These are phyloP conservation scores for Globisporangium heterothallicum DNA, from an alignment of 352 stramenopile species.

Conservation along the genomic window DNA sequence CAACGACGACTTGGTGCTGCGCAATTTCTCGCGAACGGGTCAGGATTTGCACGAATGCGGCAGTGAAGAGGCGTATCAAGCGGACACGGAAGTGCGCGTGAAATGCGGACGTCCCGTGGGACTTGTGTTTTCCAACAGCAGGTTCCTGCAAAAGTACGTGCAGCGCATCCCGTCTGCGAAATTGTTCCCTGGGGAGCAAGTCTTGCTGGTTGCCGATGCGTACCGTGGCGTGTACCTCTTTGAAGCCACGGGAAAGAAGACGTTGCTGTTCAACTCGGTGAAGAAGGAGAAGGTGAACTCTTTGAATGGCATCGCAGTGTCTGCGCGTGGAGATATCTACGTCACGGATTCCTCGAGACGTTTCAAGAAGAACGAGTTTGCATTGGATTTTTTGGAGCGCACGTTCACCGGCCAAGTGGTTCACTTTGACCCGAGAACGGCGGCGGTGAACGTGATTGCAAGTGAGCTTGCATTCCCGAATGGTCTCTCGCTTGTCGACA, in stretches of 20 bases:
- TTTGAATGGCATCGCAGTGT: conserved; percentile 43
- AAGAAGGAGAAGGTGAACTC: conserved; percentile 32
- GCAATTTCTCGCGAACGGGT: conserved; percentile 46
- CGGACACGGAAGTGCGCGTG: conserved; percentile 25
- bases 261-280: conserved; percentile 45
- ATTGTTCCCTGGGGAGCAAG: conserved; percentile 37
- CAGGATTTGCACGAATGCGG: conserved; percentile 26
- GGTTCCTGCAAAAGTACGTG: conserved; percentile 34
- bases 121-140: conserved; percentile 33
- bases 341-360: conserved; percentile 49
- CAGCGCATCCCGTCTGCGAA: conserved; percentile 34
- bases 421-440: conserved; percentile 33
- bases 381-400: conserved; percentile 45
- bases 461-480: conserved; percentile 41
- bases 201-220: conserved; percentile 56
- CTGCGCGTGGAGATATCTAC: conserved; percentile 40
- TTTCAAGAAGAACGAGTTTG: conserved; percentile 38
- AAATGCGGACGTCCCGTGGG: conserved; percentile 49
- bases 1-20: conserved; percentile 22
- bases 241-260: conserved; percentile 44
- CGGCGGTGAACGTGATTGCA: conserved; percentile 21
- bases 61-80: neutral
- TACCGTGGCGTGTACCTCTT: conserved; percentile 58
- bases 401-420: conserved; percentile 40
- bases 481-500: conserved; percentile 35